Evolutionary conservation across 1,284 basidiomycete species (phyloP).

Genomic region (Malassezia dermatis): DNA sequence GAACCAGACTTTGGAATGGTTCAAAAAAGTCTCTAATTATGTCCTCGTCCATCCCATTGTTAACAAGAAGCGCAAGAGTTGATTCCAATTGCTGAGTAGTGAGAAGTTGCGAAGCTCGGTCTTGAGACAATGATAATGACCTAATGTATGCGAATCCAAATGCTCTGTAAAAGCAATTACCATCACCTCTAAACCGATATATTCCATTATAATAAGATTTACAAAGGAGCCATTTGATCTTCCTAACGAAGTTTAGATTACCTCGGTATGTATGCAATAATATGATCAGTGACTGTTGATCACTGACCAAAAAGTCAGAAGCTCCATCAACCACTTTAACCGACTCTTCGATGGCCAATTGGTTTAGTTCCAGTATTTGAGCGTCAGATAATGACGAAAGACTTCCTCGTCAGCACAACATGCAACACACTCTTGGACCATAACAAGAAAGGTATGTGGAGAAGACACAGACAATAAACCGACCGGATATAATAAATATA

Average conservation of each 20-base stretch:
- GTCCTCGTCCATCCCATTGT: constrained; percentile 27
- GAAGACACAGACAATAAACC: too few species aligned
- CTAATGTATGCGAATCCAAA: constrained; percentile 36
- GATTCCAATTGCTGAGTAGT: constrained; percentile 30
- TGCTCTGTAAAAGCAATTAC: constrained; percentile 42
- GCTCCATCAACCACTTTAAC: constrained; percentile 1
- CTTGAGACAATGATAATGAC: constrained; percentile 25
- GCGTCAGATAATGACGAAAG: constrained; percentile 23
- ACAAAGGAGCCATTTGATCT: constrained; percentile 31
- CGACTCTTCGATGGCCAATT: constrained; percentile 17
- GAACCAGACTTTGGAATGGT: constrained; percentile 25
- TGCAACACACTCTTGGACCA: not conserved
- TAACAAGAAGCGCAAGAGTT: constrained; percentile 26
- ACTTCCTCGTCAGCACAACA: constrained; percentile 4
- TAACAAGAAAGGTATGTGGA: too few species aligned
- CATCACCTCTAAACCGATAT: constrained; percentile 32
- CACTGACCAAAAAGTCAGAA: constrained; percentile 21
- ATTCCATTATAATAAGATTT: constrained; percentile 26
- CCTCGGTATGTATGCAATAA: constrained; percentile 24
- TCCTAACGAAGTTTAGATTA: constrained; percentile 23
- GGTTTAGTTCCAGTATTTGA: constrained; percentile 27
- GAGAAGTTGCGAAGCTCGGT: constrained; percentile 26
- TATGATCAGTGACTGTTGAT: constrained; percentile 25
- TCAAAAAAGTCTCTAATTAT: constrained; percentile 31
- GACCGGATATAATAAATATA: too few species aligned